Conservation (phyloP, 108 stramenopile genomes). For the Nannochloropsis gaditana region DNA sequence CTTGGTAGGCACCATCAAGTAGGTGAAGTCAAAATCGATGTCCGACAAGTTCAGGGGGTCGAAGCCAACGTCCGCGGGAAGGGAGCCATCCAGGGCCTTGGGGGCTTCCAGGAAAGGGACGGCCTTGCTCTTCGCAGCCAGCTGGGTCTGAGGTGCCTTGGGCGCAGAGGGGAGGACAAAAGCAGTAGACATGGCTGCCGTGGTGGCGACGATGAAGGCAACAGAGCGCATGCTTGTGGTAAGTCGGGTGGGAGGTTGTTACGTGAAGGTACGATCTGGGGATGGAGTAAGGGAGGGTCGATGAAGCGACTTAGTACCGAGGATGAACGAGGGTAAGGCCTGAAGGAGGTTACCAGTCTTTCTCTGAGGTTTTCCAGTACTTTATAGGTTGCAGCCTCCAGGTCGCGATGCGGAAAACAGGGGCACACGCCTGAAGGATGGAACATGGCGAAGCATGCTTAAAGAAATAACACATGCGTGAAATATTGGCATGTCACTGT, state of each 20-base stretch:
- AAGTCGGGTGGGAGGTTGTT: neutral
- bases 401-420: too few relatives aligned
- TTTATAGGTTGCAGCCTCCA: too few relatives aligned
- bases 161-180: conserved; percentile 18
- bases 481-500: too few relatives aligned
- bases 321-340: too few relatives aligned
- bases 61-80: conserved; percentile 52
- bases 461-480: too few relatives aligned
- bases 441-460: too few relatives aligned
- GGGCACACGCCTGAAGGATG: too few relatives aligned
- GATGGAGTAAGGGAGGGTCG: neutral
- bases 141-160: conserved; percentile 19
- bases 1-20: conserved; percentile 31
- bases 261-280: neutral
- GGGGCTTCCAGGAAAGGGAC: conserved; percentile 52
- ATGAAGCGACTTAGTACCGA: neutral
- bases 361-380: too few relatives aligned
- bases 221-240: neutral
- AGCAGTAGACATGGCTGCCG: conserved; percentile 27
- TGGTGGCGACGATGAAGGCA: conserved; percentile 24
- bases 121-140: conserved; percentile 42
- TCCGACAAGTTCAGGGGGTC: conserved; percentile 50
- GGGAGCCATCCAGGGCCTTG: conserved; percentile 41
- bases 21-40: conserved; percentile 50
- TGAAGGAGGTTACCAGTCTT: too few relatives aligned